A percentile compares a stretch with the other conserved stretches of the same genome.
Conservation (phyloP, 2,329 filamentous ascomycete species). For the Fusarium armeniacum region DNA sequence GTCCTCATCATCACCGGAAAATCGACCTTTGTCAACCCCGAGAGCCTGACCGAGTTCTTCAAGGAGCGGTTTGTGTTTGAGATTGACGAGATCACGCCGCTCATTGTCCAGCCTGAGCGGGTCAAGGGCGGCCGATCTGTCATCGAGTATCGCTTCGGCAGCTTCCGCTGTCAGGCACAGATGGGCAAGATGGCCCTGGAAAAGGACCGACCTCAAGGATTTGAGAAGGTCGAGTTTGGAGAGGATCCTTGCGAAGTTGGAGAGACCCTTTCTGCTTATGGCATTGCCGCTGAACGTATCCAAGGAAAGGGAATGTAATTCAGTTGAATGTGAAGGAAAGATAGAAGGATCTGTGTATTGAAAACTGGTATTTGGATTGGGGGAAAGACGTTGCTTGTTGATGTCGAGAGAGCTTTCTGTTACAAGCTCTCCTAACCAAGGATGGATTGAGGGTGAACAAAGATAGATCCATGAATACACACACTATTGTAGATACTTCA, state of each 20-base stretch:
- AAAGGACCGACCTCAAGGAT: conserved; percentile 53
- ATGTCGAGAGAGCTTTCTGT: conserved; percentile 4
- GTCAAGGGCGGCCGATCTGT: conserved; percentile 50
- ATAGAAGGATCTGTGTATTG: background rate
- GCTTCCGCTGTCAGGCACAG: conserved; percentile 68
- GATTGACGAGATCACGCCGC: conserved; percentile 58
- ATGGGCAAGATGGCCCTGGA: conserved; percentile 60
- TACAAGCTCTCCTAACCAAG: background rate
- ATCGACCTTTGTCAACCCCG: conserved; percentile 59
- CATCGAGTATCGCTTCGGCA: conserved; percentile 68
- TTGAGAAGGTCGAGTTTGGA: conserved; percentile 58
- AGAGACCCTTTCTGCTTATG: conserved; percentile 52
- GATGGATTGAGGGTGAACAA: conserved; percentile 1
- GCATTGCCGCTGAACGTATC: conserved; percentile 53
- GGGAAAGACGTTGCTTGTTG: conserved; percentile 14
- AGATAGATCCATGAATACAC: conserved; percentile 25
- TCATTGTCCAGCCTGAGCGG: conserved; percentile 46
- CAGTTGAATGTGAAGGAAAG: background rate
- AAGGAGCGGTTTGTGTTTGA: conserved; percentile 61
- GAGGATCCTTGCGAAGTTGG: conserved; percentile 57
- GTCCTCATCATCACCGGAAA: conserved; percentile 66
- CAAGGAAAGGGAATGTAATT: conserved; percentile 52
- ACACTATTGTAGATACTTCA: conserved; percentile 10
- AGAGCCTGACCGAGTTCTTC: conserved; percentile 59
- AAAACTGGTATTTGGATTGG: conserved; percentile 9